Percentiles rank a stretch among this genome's conserved stretches.
phyloP scores from a whole-genome alignment of 192 early-diverging fungal genomes.

The Polychytrium aggregatum region DNA sequence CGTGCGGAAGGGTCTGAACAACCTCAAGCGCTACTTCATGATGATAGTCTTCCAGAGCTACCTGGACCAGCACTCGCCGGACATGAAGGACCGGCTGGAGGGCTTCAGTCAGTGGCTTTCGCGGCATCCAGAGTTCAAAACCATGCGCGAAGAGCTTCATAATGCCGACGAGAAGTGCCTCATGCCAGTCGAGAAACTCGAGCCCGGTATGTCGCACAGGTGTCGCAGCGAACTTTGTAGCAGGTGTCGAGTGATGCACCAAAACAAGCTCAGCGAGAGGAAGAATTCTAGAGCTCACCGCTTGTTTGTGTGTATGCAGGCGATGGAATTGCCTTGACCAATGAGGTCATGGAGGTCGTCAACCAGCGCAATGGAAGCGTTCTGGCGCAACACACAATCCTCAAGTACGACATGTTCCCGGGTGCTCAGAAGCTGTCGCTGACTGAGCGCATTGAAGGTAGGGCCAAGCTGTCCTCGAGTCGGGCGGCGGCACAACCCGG shows the following conservation, averaged over 20 bases:
- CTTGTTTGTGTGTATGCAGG: conserved; percentile 18
- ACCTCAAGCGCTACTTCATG: conserved; percentile 38
- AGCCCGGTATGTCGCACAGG: conserved; percentile 25
- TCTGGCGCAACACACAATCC: conserved; percentile 41
- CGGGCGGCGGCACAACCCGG: too few relatives aligned
- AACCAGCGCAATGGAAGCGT: conserved; percentile 39
- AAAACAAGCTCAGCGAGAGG: too few relatives aligned
- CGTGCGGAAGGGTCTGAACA: conserved; percentile 15
- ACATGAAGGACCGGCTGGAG: conserved; percentile 12
- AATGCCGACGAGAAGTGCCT: conserved; percentile 12
- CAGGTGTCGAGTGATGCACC: too few relatives aligned
- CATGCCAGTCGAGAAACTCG: conserved; percentile 24
- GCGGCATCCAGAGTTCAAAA: conserved; percentile 37
- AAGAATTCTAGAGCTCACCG: too few relatives aligned
- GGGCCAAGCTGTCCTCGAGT: conserved; percentile 3
- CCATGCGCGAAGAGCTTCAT: conserved; percentile 33
- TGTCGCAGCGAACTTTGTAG: too few relatives aligned
- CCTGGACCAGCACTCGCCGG: conserved; percentile 27
- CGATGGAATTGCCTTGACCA: conserved; percentile 47
- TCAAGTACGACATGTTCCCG: conserved; percentile 56
- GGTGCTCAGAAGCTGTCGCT: conserved; percentile 47
- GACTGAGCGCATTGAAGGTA: conserved; percentile 38
- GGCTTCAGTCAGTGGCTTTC: conserved; percentile 44
- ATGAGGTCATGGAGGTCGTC: conserved; percentile 45
- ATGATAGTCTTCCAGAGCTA: conserved; percentile 49